phyloP scores from a whole-genome alignment of 352 stramenopile genomes.

The Pythium chondricola region DNA sequence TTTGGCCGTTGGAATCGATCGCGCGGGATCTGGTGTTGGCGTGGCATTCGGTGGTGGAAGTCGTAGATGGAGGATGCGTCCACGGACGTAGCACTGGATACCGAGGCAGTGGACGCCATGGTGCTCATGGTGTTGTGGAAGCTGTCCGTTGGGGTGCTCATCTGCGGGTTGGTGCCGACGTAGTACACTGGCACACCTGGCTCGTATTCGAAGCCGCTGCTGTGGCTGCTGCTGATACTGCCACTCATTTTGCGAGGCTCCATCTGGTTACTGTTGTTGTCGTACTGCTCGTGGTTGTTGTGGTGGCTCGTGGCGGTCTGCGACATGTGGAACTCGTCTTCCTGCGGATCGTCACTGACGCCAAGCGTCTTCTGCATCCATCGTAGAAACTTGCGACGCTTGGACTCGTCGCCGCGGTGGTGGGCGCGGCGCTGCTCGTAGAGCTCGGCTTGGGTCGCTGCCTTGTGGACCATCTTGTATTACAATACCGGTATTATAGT shows the following conservation, averaged over 20 bases:
- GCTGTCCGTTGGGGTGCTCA: neutral
- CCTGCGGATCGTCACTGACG: constrained; percentile 7
- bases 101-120: neutral
- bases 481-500: too few relatives aligned
- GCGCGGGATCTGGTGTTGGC: too few relatives aligned
- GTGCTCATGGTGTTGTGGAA: too few relatives aligned
- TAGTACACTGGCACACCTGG: constrained; percentile 7
- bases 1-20: too few relatives aligned
- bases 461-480: neutral
- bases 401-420: constrained; percentile 7
- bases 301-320: neutral
- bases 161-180: neutral
- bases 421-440: neutral
- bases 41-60: too few relatives aligned
- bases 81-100: neutral
- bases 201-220: neutral
- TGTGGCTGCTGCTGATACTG: too few relatives aligned
- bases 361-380: constrained; percentile 22
- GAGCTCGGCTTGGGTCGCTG: neutral
- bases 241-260: too few relatives aligned
- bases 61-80: too few relatives aligned
- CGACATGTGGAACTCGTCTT: too few relatives aligned
- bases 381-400: constrained; percentile 19
- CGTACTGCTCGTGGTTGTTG: too few relatives aligned
- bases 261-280: too few relatives aligned